Conservation (phyloP, 176 grass and related monocot species). For the Eleusine coracana region DNA sequence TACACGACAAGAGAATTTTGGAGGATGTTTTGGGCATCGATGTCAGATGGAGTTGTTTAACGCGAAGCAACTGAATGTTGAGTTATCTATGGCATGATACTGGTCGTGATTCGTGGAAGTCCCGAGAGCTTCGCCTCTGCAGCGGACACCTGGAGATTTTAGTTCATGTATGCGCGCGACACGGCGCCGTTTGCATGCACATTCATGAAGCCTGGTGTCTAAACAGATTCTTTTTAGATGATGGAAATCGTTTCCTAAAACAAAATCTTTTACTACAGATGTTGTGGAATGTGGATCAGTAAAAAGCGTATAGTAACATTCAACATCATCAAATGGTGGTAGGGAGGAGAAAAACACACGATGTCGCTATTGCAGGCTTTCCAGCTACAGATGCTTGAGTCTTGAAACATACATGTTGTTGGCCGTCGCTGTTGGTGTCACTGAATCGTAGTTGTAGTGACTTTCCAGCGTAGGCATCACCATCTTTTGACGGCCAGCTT, state of each 20-base stretch:
- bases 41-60: slow-evolving; percentile 3
- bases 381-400: background rate
- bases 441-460: slow-evolving; percentile 8
- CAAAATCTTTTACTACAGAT: no score
- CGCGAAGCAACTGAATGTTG: slow-evolving; percentile 2
- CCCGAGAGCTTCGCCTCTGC: background rate
- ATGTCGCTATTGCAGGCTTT: background rate
- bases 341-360: no score
- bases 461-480: slow-evolving; percentile 20
- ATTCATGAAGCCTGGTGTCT: background rate
- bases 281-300: background rate
- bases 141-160: slow-evolving; percentile 32
- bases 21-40: slow-evolving; percentile 15
- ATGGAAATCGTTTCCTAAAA: no score
- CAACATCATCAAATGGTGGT: background rate
- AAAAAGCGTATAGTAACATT: background rate
- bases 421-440: slow-evolving; percentile 20
- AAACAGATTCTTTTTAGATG: background rate
- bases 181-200: slow-evolving; percentile 11
- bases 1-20: slow-evolving; percentile 10
- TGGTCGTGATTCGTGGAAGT: background rate
- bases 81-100: background rate
- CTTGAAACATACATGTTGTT: background rate
- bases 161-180: slow-evolving; percentile 30
- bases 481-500: background rate